Evolutionary conservation across 768 basidiomycete genomes (phyloP), one percentile per base, ranked within the genome.

Genomic region (Cyclocybe cylindracea): DNA sequence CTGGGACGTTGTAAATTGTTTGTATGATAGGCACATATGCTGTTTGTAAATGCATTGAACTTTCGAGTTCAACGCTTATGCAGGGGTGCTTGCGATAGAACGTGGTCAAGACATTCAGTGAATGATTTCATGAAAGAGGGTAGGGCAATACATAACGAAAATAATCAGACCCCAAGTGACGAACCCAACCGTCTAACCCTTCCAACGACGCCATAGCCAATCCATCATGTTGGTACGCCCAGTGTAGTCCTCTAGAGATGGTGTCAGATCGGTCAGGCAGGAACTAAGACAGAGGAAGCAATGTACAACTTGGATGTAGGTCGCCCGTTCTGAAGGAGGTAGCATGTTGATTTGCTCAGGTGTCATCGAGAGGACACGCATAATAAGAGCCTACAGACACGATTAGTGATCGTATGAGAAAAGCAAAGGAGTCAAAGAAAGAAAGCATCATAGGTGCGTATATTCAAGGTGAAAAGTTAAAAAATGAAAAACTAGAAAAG

Each of bases 261-360:
- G 54, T 33, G 44, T 31, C 24, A 47, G 10, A 33, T 8, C 45
- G 29, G 46, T 42, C 16, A 53, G 16, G n/a, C 46, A 47, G 7
- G 14, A 14, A 46, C 18, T 35, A 41, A 44, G n/a, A 39, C 37
- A 29, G 11, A 44, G 14, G n/a, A 10, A 16, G 32, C 32, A 31
- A 79, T 88, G 59, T 38, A 94, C 93, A 63, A 97, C 74, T 70
- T 94, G 90, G 59, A 93, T 80, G 58, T 94, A 86, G 33, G 83
- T 89, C 9, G 83, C 78, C 24, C 89, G 78, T 61, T 95, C 92
- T 4, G 77, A 70, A 1, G 86, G 84, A 8, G 91, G 87, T 34
- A 96, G 70, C 55, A 76, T 74, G 44, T 84, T 82, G 52, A 97
- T 86, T 65, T 97, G 91, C 36, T 91, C 92, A 2, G 86, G 84